Evolutionary conservation across 2,329 filamentous ascomycete genomes (phyloP), one percentile per base, ranked within the genome.

Genomic region (Fusarium vanettenii): DNA sequence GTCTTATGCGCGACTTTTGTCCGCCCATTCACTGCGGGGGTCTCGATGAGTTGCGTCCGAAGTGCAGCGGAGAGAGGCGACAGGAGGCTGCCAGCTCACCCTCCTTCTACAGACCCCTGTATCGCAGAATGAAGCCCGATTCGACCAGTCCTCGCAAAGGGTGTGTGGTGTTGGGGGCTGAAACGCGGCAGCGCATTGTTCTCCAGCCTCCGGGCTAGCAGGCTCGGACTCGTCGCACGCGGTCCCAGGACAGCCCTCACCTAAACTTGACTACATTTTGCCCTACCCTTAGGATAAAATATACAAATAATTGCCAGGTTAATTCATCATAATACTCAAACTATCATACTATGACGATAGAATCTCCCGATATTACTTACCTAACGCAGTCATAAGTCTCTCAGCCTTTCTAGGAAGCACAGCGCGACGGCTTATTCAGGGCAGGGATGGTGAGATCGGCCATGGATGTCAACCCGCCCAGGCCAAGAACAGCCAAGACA

Each of bases 1-100:
- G 71, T 61, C 71, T 71, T 56, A 74, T 78, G 76, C 75, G 76
- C 75, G 76, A 77, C 76, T 78, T 78, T 78, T 69, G 27, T 35
- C 14, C 37, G 29, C 57, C 59, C 64, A 60, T 57, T 41, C 37
- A 63, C 43, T 56, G 61, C 64, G 61, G 71, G 39, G 74, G 59
- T 65, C 41, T 64, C 35, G 59, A 76, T 68, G 64, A 69, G 70
- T 35, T 71, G 67, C 62, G 41, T 67, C 66, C 69, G 59, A 64
- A 60, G 62, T 62, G 64, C 64, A 72, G 67, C 76, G 69, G 70
- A 76, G 64, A 60, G 43, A 73, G 66, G 63, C 48, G 22, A 31
- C 63, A 64, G 33, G 64, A 75, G 71, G 70, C 68, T 66, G 75
- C 73, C 75, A 77, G 27, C 66, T 71, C 73, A 76, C 72, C 60